Evolutionary conservation across 108 stramenopile species (phyloP).

Genomic region (Skeletonema marinoi): DNA sequence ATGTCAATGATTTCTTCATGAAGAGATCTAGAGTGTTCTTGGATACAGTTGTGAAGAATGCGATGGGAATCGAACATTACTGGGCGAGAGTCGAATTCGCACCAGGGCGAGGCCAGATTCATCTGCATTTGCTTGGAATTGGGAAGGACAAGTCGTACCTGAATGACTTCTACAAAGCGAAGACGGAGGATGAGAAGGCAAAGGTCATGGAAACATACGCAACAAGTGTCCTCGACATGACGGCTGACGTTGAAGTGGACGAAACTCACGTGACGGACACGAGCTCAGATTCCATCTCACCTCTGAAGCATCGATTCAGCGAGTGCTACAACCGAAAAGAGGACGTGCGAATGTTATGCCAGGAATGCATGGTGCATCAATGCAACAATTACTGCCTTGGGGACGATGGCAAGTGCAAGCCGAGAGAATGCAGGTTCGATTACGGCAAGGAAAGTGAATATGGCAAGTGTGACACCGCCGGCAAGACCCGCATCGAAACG

Average conservation of each 20-base stretch:
- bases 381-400: too few relatives aligned
- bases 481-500: neutral
- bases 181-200: constrained; percentile 7
- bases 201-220: constrained; percentile 6
- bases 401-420: too few relatives aligned
- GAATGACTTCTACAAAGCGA: constrained; percentile 15
- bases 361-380: too few relatives aligned
- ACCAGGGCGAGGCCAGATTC: constrained; percentile 24
- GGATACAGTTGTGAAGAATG: constrained; percentile 14
- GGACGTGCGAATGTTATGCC: too few relatives aligned
- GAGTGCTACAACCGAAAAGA: too few relatives aligned
- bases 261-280: too few relatives aligned
- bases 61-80: constrained; percentile 18
- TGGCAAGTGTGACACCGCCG: neutral
- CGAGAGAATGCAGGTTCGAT: too few relatives aligned
- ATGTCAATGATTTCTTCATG: constrained; percentile 31
- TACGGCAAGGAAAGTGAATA: neutral
- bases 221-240: constrained; percentile 9
- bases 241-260: constrained; percentile 7
- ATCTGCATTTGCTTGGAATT: constrained; percentile 29
- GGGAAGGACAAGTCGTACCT: constrained; percentile 11
- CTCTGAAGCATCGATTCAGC: too few relatives aligned
- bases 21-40: constrained; percentile 8
- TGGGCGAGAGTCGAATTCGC: constrained; percentile 35
- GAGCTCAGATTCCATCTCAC: too few relatives aligned